A percentile compares a stretch with the other conserved stretches of the same genome.
Conservation (phyloP, 768 basidiomycete genomes). For the Leucocoprinus leucothites region DNA sequence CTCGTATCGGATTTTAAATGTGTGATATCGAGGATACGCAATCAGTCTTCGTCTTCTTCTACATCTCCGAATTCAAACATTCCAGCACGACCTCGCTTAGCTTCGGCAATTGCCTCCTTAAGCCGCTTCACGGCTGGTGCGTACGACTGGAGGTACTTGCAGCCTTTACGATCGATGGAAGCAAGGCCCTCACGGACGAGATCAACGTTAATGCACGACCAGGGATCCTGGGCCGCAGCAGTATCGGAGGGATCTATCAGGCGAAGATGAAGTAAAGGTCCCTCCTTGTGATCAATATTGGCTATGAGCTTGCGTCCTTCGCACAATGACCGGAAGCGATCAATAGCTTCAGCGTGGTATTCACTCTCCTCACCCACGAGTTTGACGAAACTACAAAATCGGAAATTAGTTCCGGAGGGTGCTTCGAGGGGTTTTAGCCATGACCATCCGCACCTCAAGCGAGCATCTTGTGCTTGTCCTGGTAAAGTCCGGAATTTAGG, state of each 20-base stretch:
- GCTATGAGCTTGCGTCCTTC: constrained; percentile 96
- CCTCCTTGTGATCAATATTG: constrained; percentile 89
- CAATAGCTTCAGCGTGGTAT: constrained; percentile 80
- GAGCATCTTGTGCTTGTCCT: constrained; percentile 93
- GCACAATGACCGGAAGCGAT: constrained; percentile 80
- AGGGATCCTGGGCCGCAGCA: constrained; percentile 59
- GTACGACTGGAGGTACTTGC: constrained; percentile 70
- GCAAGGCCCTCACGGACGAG: constrained; percentile 88
- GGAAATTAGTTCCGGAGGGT: neutral
- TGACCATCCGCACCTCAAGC: constrained; percentile 58
- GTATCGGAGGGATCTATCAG: constrained; percentile 88
- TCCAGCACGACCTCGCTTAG: constrained; percentile 73
- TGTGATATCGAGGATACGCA: neutral
- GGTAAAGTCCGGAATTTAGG: constrained; percentile 85
- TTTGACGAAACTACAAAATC: constrained; percentile 70
- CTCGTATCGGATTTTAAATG: neutral
- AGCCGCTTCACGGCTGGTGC: constrained; percentile 65
- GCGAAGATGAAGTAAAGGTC: constrained; percentile 76
- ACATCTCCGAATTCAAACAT: constrained; percentile 94
- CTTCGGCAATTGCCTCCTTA: constrained; percentile 54
- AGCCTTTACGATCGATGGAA: constrained; percentile 71
- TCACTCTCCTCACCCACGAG: constrained; percentile 80
- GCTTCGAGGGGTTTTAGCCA: neutral
- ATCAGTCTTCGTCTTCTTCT: constrained; percentile 58
- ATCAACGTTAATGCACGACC: constrained; percentile 84